Percentiles rank a stretch among this genome's conserved stretches.
Evolutionary conservation across 2,329 filamentous ascomycete genomes (phyloP).

Genomic region (Calonectria hongkongensis): DNA sequence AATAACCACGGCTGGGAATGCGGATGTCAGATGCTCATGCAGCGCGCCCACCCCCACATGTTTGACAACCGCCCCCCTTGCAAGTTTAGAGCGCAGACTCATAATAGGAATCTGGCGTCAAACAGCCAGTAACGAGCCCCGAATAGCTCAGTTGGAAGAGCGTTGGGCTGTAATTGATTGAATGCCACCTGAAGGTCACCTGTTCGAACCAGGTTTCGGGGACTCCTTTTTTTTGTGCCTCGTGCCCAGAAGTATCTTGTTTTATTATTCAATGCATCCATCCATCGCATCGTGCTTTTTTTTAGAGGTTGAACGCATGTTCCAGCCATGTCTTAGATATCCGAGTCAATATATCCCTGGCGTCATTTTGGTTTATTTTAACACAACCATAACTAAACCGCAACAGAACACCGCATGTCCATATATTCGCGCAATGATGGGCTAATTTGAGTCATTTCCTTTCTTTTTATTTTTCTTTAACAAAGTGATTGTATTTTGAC

Average conservation of each 20-base stretch:
- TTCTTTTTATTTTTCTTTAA: constrained; percentile 8
- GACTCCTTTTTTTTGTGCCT: constrained; percentile 29
- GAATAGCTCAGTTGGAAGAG: constrained; percentile 47
- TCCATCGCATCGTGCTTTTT: neutral
- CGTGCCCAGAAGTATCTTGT: neutral
- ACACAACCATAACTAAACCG: too few relatives aligned
- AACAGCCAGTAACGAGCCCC: constrained; percentile 10
- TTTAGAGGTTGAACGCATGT: neutral
- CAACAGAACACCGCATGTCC: too few relatives aligned
- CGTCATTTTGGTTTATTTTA: too few relatives aligned
- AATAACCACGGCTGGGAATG: neutral
- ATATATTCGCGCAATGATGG: neutral
- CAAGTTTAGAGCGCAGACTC: neutral
- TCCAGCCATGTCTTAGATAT: constrained; percentile 6
- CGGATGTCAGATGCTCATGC: neutral
- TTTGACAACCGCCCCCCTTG: neutral
- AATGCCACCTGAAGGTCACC: constrained; percentile 44
- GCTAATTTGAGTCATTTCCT: neutral
- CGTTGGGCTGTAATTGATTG: constrained; percentile 44
- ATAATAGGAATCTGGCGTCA: neutral
- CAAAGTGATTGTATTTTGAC: constrained; percentile 46
- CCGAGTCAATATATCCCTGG: neutral
- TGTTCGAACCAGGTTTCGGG: constrained; percentile 46
- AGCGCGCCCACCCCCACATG: neutral
- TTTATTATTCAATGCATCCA: neutral